Evolutionary conservation across 805 yeast genomes (phyloP), one percentile per base, ranked within the genome.

Genomic region (Dipodascus albidus): DNA sequence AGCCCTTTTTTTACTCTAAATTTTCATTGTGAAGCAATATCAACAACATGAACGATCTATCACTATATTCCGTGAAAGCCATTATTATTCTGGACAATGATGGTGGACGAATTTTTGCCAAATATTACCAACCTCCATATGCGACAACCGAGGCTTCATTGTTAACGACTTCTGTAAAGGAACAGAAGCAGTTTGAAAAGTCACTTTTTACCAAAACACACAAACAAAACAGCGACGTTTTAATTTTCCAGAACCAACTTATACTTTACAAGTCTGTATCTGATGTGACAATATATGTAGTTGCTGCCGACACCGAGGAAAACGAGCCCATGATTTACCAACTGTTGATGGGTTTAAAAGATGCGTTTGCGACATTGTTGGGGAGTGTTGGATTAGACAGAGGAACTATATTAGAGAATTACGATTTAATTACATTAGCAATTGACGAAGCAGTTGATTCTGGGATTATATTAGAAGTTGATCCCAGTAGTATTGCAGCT

Each of bases 361-460:
- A 89, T 58, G 85, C 96, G 11, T 72, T 93, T 57, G 91, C 85
- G 60, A 80, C 87, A 55, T 76, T 90, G 50, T 73, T 90, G 56
- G 80, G 77, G n/a, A 22, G 22, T 17, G 47, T n/a, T 17, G 23
- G 85, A 14, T 73, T 90, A 57, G 98, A 93, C 69, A 87, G 82
- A 67, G 76, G 82, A 59, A 78, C 90, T 2, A 72, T 91, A 49
- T 78, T 82, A 62, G 96, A 87, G 59, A 80, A 83, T 66, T 93
- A 84, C 66, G 99, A 93, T 69, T 75, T 87, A 74, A 84, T 89
- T 41, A 75, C 87, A 48, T 76, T 93, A 67, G 87, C 95, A 2
- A 78, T 90, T 48, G 99, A 93, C 68, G 98, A 93, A 70, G 78
- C 95, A 8, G 75, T 93, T 50, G 99, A 93, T 66, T 95, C 90